Evolutionary conservation across 768 basidiomycete species (phyloP).

Genomic region (Mycena vitilis): DNA sequence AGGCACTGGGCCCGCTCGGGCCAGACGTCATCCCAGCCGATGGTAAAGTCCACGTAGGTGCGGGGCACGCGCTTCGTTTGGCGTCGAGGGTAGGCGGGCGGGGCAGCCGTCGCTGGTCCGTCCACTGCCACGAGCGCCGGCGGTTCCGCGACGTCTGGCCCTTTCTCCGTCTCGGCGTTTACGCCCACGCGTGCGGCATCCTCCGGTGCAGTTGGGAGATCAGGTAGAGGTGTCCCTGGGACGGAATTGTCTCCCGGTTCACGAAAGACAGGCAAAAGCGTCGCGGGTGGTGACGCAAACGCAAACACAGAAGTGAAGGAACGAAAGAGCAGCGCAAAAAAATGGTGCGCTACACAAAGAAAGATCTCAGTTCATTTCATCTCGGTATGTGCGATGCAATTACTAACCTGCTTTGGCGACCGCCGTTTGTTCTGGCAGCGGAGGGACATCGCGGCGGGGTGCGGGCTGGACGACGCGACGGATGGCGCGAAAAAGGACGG

Average conservation of each 20-base stretch:
- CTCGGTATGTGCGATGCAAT: background rate
- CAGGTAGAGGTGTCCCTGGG: background rate
- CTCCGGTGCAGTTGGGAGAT: background rate
- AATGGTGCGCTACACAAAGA: background rate
- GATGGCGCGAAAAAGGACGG: conserved; percentile 24
- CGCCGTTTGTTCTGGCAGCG: background rate
- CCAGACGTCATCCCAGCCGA: conserved; percentile 35
- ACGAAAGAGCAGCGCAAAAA: conserved; percentile 9
- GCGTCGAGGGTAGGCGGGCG: conserved; percentile 3
- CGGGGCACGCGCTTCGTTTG: background rate
- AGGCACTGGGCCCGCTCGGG: conserved; percentile 9
- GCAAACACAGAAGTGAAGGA: conserved; percentile 15
- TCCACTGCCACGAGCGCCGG: background rate
- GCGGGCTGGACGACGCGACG: conserved; percentile 30
- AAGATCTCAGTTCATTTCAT: background rate
- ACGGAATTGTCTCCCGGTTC: background rate
- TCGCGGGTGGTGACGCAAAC: conserved; percentile 11
- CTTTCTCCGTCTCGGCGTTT: background rate
- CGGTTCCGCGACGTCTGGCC: background rate
- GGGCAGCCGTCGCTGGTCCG: background rate
- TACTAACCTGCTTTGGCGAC: conserved; percentile 20
- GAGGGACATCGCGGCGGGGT: background rate
- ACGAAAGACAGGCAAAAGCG: conserved; percentile 14
- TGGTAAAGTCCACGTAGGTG: conserved; percentile 26
- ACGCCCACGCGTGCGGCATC: background rate